Evolutionary conservation across 2,329 filamentous ascomycete species (phyloP), one percentile per base, ranked within the genome.

Genomic region (Fusarium anguioides): DNA sequence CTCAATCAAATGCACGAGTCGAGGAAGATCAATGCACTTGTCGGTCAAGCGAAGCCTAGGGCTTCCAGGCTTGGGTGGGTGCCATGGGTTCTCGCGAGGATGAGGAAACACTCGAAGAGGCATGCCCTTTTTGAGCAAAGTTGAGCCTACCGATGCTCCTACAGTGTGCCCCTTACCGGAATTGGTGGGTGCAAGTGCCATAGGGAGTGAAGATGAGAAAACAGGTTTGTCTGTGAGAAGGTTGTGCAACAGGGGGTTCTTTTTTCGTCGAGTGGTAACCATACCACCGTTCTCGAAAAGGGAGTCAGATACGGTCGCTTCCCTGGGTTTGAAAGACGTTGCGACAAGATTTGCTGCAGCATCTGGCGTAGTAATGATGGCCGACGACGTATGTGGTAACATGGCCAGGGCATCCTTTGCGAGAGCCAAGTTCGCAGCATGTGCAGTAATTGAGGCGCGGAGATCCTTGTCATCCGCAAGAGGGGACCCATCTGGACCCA

Each of bases 221-320:
- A 94, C 87, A 0, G 96, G 95, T 74, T 97, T 96, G 79, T 99
- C 96, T 3, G 96, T 99, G 11, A 99, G 85, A 2, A 99, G 87
- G 72, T 97, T 98, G 79, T 99, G 94, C 42, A 99, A 96, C 3
- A 99, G 82, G 0, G 94, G 94, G 72, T 99, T 99, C 73, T 86
- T 84, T 56, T 81, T 83, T 44, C 81, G 81, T 57, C 86, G 80
- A 0, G 86, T 88, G 21, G 82, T 83, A 5, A 87, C 85, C 61
- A 84, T 84, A 26, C 80, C 81, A 4, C 83, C 79, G 20, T 82
- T 79, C 1, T 78, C 78, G 66, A 75, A 77, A 85, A 81, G 76
- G 85, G 83, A 51, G 86, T 88, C 57, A 82, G 82, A 59, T 88
- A 82, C 60, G 55, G 55, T 50, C 57, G 65, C 49, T 71, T 65